Percentiles rank a stretch among this genome's conserved stretches.
These are phyloP conservation scores for Inosperma sp. DNA, from an alignment of 768 basidiomycete genomes.

Conservation along the genomic window DNA sequence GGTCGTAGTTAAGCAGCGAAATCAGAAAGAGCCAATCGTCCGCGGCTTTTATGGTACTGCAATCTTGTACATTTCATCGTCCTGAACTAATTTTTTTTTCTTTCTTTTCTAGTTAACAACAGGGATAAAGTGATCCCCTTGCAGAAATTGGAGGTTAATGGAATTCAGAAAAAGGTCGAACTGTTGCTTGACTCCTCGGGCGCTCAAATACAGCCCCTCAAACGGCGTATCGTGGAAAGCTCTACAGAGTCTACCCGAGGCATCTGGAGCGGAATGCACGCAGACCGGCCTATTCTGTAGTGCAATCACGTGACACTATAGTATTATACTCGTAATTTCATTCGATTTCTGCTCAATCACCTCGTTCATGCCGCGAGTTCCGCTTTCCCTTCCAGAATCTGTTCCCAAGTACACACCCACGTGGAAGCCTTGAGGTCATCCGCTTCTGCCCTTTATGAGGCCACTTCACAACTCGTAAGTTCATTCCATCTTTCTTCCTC, in stretches of 20 bases:
- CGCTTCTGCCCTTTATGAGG: slow-evolving; percentile 18
- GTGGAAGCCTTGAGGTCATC: slow-evolving; percentile 43
- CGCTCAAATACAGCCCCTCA: slow-evolving; percentile 76
- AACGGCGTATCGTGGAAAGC: slow-evolving; percentile 72
- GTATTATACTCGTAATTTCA: slow-evolving; percentile 26
- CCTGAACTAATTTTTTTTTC: slow-evolving; percentile 13
- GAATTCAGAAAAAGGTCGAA: slow-evolving; percentile 72
- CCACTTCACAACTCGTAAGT: slow-evolving; percentile 18
- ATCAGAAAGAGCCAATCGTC: slow-evolving; percentile 71
- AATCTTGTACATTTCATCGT: neutral
- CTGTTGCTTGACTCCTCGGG: slow-evolving; percentile 86
- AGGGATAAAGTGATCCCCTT: slow-evolving; percentile 86
- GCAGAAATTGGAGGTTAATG: slow-evolving; percentile 67
- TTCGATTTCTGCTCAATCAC: slow-evolving; percentile 20
- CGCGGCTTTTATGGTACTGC: slow-evolving; percentile 77
- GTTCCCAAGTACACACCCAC: slow-evolving; percentile 36
- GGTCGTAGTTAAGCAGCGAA: slow-evolving; percentile 73
- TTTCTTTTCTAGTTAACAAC: slow-evolving; percentile 60
- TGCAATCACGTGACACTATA: slow-evolving; percentile 30
- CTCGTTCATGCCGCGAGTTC: slow-evolving; percentile 22
- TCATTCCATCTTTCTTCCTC: slow-evolving; percentile 10
- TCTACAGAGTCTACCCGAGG: slow-evolving; percentile 77
- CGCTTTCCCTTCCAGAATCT: slow-evolving; percentile 26
- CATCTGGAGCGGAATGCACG: slow-evolving; percentile 88
- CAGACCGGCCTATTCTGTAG: slow-evolving; percentile 55